Percentiles rank a stretch among this genome's conserved stretches.
Evolutionary conservation across 148 eudicot species (phyloP).

Genomic region (Vaccinium darrowii): DNA sequence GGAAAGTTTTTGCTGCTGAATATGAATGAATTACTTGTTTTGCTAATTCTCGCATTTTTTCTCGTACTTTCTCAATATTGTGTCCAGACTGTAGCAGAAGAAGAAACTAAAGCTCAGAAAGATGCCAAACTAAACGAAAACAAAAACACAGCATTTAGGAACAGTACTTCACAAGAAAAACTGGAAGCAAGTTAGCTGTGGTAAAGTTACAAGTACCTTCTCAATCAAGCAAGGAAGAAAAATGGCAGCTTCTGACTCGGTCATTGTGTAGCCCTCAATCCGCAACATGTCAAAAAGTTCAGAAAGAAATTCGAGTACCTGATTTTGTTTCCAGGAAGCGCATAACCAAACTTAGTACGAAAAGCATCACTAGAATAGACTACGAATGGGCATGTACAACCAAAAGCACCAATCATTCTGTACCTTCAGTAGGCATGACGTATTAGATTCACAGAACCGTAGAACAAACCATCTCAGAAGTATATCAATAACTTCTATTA

Average conservation of each 20-base stretch:
- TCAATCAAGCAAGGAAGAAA: constrained; percentile 90
- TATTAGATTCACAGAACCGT: constrained; percentile 88
- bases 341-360: background rate
- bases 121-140: background rate
- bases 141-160: background rate
- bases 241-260: constrained; percentile 89
- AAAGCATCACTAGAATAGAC: background rate
- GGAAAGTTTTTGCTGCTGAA: constrained; percentile 83
- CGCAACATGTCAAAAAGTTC: constrained; percentile 77
- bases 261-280: constrained; percentile 78
- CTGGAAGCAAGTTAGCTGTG: background rate
- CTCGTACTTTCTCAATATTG: constrained; percentile 89
- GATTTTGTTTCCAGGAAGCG: background rate
- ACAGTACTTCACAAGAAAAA: constrained; percentile 4
- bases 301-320: constrained; percentile 96
- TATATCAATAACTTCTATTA: constrained; percentile 82
- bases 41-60: constrained; percentile 78
- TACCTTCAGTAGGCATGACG: constrained; percentile 93
- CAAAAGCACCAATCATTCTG: background rate
- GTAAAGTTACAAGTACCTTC: constrained; percentile 50
- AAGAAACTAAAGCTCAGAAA: constrained; percentile 10
- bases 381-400: background rate
- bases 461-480: constrained; percentile 93
- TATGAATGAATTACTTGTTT: constrained; percentile 67
- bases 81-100: constrained; percentile 74